Conservation (phyloP, 805 yeast genomes). For the Saturnispora kantuleensis region DNA sequence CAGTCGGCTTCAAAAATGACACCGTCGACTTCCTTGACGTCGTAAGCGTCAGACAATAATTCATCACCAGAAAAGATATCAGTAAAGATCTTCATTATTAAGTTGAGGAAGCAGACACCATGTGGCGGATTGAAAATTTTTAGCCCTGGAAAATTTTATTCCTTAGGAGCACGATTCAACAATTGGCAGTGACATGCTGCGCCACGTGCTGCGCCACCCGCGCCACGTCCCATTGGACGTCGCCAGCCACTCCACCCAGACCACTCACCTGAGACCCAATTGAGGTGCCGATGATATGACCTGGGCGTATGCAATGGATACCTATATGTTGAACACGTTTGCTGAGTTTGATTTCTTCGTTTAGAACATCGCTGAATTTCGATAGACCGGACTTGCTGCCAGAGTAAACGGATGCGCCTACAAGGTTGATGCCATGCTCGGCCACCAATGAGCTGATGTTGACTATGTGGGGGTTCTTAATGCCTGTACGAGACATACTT, state of each 20-base stretch:
- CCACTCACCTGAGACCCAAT: conserved; percentile 38
- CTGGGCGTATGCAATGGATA: conserved; percentile 62
- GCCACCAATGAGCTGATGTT: conserved; percentile 63
- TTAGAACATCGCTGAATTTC: conserved; percentile 50
- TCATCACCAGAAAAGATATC: conserved; percentile 94
- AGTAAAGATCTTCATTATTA: conserved; percentile 34
- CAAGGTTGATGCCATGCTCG: conserved; percentile 15
- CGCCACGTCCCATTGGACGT: neutral
- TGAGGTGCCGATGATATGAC: conserved; percentile 54
- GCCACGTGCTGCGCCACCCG: conserved; percentile 10
- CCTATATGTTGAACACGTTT: conserved; percentile 37
- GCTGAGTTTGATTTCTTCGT: conserved; percentile 37
- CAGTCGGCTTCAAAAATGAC: conserved; percentile 97
- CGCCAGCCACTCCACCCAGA: neutral
- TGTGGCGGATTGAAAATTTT: conserved; percentile 11
- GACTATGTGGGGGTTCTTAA: conserved; percentile 34
- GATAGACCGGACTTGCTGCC: conserved; percentile 64
- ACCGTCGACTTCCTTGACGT: conserved; percentile 72
- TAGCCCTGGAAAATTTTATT: conserved; percentile 7
- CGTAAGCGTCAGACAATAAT: conserved; percentile 95
- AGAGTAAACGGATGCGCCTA: conserved; percentile 56
- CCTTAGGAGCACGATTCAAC: neutral
- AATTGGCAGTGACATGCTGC: conserved; percentile 5
- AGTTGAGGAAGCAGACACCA: neutral
- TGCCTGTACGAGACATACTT: conserved; percentile 34